Percentiles rank a stretch among this genome's conserved stretches.
Evolutionary conservation across 768 basidiomycete genomes (phyloP).

Genomic region (Termitomyces sp.): DNA sequence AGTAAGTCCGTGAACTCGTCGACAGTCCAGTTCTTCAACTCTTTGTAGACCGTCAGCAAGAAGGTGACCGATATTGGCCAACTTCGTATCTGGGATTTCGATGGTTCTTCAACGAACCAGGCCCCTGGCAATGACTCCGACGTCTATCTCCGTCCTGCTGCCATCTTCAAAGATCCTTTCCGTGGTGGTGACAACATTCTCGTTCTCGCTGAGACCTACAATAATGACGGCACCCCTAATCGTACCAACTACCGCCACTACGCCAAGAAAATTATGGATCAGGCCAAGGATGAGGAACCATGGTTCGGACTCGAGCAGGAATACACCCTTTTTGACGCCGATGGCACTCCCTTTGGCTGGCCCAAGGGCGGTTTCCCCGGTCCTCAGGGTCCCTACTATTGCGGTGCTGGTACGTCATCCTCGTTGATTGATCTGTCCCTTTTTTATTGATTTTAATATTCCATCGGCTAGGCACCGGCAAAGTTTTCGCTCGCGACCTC

Average conservation of each 20-base stretch:
- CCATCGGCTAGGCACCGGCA: slow-evolving; percentile 71
- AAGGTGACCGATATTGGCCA: slow-evolving; percentile 85
- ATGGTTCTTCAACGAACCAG: slow-evolving; percentile 97
- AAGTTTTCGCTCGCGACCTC: slow-evolving; percentile 97
- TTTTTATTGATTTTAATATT: neutral
- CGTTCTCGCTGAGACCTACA: slow-evolving; percentile 96
- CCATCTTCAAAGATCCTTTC: slow-evolving; percentile 99
- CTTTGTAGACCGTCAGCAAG: slow-evolving; percentile 74
- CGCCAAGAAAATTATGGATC: slow-evolving; percentile 94
- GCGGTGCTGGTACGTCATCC: slow-evolving; percentile 81
- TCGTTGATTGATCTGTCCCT: neutral
- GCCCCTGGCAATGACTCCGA: slow-evolving; percentile 95
- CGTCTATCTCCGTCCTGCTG: slow-evolving; percentile 94
- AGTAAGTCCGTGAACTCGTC: slow-evolving; percentile 39
- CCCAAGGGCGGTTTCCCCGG: slow-evolving; percentile 99
- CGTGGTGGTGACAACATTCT: slow-evolving; percentile 97
- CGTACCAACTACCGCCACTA: slow-evolving; percentile 93
- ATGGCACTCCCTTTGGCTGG: slow-evolving; percentile 92
- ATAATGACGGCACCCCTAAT: slow-evolving; percentile 98
- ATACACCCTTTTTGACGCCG: slow-evolving; percentile 94
- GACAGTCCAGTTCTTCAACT: slow-evolving; percentile 5
- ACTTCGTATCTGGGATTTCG: slow-evolving; percentile 98
- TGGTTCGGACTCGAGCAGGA: slow-evolving; percentile 99
- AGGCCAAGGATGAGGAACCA: slow-evolving; percentile 72
- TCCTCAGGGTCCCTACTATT: slow-evolving; percentile 99